Conservation (phyloP, 2,329 filamentous ascomycete genomes). For the Talaromyces rugulosus region DNA sequence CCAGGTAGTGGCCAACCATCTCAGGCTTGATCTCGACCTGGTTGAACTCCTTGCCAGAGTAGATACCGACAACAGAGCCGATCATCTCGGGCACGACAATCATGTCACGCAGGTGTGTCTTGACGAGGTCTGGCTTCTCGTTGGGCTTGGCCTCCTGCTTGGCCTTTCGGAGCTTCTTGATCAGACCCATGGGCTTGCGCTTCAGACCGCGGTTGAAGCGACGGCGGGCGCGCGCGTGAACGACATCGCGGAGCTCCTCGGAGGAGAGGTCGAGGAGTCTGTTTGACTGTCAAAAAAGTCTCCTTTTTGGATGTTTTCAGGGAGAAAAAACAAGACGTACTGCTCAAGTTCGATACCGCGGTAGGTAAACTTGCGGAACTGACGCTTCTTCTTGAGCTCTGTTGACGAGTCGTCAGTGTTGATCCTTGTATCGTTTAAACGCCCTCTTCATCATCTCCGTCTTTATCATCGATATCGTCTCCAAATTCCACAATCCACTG, state of each 20-base stretch:
- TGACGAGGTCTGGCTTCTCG: constrained; percentile 99
- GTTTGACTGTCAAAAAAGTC: constrained; percentile 25
- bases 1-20: constrained; percentile 99
- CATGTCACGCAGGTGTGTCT: constrained; percentile 99
- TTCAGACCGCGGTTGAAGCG: constrained; percentile 99
- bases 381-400: constrained; percentile 99
- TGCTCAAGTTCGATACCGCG: constrained; percentile 98
- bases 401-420: constrained; percentile 29
- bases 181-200: constrained; percentile 99
- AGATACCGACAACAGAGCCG: constrained; percentile 95
- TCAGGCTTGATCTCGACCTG: constrained; percentile 99
- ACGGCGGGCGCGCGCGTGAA: constrained; percentile 96
- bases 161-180: constrained; percentile 99
- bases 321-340: constrained; percentile 57
- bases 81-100: constrained; percentile 99
- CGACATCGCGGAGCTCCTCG: constrained; percentile 98
- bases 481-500: neutral
- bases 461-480: constrained; percentile 16
- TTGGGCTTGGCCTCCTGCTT: constrained; percentile 99
- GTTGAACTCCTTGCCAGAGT: constrained; percentile 99
- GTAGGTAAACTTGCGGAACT: constrained; percentile 99
- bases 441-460: constrained; percentile 10
- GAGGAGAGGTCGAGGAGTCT: constrained; percentile 98
- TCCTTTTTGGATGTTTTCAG: constrained; percentile 7
- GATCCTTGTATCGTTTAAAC: constrained; percentile 21